phyloP scores from a whole-genome alignment of 108 stramenopile species.

The Mayamaea pseudoterrestris region DNA sequence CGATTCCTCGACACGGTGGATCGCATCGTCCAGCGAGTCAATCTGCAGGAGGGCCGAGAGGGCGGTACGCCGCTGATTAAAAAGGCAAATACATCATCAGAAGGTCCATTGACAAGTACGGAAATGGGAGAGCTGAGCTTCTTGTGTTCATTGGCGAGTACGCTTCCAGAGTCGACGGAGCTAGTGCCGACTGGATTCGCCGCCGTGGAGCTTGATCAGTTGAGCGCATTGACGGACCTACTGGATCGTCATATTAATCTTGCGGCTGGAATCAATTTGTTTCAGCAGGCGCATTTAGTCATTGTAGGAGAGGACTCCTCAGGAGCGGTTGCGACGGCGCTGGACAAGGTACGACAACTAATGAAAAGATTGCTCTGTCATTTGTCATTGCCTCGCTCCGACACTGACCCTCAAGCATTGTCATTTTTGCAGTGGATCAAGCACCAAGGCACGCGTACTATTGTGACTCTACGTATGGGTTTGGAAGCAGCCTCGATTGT shows the following conservation, averaged over 20 bases:
- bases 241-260: constrained; percentile 27
- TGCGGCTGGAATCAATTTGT: constrained; percentile 29
- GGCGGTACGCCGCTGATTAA: background rate
- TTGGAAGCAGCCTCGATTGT: constrained; percentile 69
- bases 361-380: background rate
- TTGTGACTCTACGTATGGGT: constrained; percentile 13
- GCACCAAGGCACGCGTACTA: background rate
- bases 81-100: background rate
- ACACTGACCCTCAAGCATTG: background rate
- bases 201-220: constrained; percentile 21
- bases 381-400: background rate
- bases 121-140: constrained; percentile 34
- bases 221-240: constrained; percentile 22
- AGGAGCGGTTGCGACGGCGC: background rate
- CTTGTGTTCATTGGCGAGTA: constrained; percentile 9
- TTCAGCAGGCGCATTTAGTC: constrained; percentile 21
- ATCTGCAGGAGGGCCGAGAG: constrained; percentile 21
- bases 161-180: background rate
- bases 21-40: constrained; percentile 15
- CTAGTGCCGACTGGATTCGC: constrained; percentile 15
- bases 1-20: constrained; percentile 18
- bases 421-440: background rate
- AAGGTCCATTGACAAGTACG: constrained; percentile 25
- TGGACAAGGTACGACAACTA: constrained; percentile 5
- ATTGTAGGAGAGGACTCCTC: constrained; percentile 1